phyloP scores from a whole-genome alignment of 306 rosid species.

The Dryas drummondii region DNA sequence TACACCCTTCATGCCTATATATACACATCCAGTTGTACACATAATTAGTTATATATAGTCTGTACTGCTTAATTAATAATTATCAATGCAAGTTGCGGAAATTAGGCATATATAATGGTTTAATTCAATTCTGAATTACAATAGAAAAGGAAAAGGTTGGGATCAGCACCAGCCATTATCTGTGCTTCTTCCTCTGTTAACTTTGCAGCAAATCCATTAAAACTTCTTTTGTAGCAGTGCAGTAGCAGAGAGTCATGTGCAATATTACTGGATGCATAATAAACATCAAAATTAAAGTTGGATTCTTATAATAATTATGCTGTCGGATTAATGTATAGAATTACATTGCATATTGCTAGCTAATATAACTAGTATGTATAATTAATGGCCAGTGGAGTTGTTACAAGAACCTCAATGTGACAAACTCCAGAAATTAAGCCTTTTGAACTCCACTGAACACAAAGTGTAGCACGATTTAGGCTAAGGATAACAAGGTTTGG shows the following conservation, averaged over 20 bases:
- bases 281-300: not conserved
- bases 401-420: too few species aligned
- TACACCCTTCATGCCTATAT: constrained; percentile 38
- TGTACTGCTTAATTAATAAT: not conserved
- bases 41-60: not conserved
- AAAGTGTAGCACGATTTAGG: constrained; percentile 94
- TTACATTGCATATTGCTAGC: too few species aligned
- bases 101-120: too few species aligned
- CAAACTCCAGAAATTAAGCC: constrained; percentile 26
- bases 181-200: constrained; percentile 41
- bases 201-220: constrained; percentile 40
- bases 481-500: constrained; percentile 91
- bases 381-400: too few species aligned
- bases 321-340: too few species aligned
- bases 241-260: constrained; percentile 22
- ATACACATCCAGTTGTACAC: not conserved
- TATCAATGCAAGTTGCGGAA: not conserved
- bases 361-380: too few species aligned
- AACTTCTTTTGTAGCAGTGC: constrained; percentile 37
- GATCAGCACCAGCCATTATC: constrained; percentile 32
- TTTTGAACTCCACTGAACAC: constrained; percentile 97
- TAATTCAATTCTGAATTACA: not conserved
- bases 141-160: not conserved
- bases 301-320: too few species aligned
- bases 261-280: not conserved